Evolutionary conservation across 352 stramenopile species (phyloP), one percentile per base, ranked within the genome.

Genomic region (Pythium periplocum): DNA sequence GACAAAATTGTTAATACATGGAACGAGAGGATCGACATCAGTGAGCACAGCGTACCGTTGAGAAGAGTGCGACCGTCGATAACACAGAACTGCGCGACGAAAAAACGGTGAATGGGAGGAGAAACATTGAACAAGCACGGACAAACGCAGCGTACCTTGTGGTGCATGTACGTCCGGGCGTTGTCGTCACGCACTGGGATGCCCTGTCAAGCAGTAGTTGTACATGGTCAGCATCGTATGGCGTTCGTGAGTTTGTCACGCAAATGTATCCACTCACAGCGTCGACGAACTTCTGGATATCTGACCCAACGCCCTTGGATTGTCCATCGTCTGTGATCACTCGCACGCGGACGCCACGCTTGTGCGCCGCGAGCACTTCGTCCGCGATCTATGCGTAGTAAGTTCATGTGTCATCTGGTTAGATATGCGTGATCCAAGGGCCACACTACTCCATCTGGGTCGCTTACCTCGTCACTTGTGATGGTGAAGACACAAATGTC

Each of bases 401-500:
- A 0, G 17, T 26, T 26, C 17, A 26, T 26, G 17, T 26, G 17
- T 26, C 17, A 26, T 26, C 17, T 26, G 17, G 17, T 26, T 26
- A 26, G 17, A 26, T 26, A 26, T 26, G 17, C 17, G 17, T 26
- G 17, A 26, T 26, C 17, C 17, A 26, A 26, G 17, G 17, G 17
- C 0, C 17, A 26, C 17, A 26, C 17, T 26, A 26, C 17, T 26
- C 17, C 17, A 26, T 26, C 17, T 26, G 17, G 17, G 17, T 26
- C 17, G 30, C 59, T 8, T 48, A 86, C 78, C 59, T 88, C 78
- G 36, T 88, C 74, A 38, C 75, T 86, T 0, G 78, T 88, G 62
- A 88, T 86, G 11, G 75, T 88, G 52, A 88, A 88, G 36, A 88
- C 78, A 48, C 73, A 84, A 41, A 88, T 77, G 44, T 88, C 78